Percentiles rank a stretch among this genome's conserved stretches.
These are phyloP conservation scores for Funneliformis geosporum DNA, from an alignment of 192 early-diverging fungal species.

Conservation along the genomic window DNA sequence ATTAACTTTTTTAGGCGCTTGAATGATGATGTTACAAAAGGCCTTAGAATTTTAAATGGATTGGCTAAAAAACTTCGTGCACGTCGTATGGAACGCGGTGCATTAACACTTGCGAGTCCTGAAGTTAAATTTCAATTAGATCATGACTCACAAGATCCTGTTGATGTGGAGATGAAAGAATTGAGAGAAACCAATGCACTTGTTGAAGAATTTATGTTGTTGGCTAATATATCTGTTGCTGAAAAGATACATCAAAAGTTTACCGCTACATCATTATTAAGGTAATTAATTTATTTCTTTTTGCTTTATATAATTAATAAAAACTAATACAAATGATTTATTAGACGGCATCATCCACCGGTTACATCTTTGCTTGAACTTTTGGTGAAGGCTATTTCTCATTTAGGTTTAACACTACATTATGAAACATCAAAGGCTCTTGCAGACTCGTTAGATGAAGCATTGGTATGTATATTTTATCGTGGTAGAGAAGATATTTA, in stretches of 20 bases:
- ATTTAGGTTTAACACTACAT: conserved; percentile 65
- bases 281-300: conserved; percentile 43
- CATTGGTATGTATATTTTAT: conserved; percentile 49
- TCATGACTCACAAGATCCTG: conserved; percentile 83
- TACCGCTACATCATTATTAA: conserved; percentile 76
- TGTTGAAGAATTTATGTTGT: conserved; percentile 98
- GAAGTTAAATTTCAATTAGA: conserved; percentile 94
- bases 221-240: conserved; percentile 96
- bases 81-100: conserved; percentile 81
- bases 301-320: background rate
- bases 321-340: background rate
- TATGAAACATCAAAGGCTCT: conserved; percentile 74
- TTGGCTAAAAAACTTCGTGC: conserved; percentile 81
- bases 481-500: background rate
- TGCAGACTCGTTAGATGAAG: conserved; percentile 86
- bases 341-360: conserved; percentile 52
- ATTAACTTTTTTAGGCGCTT: conserved; percentile 38
- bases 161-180: conserved; percentile 85
- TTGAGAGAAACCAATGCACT: conserved; percentile 88
- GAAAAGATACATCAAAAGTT: conserved; percentile 78
- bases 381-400: conserved; percentile 60
- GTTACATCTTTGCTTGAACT: conserved; percentile 51
- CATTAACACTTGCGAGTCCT: conserved; percentile 86
- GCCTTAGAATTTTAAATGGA: conserved; percentile 70
- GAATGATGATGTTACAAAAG: conserved; percentile 71